These are phyloP conservation scores for Rhodotorula taiwanensis DNA, from an alignment of 768 basidiomycete genomes.

Conservation along the genomic window DNA sequence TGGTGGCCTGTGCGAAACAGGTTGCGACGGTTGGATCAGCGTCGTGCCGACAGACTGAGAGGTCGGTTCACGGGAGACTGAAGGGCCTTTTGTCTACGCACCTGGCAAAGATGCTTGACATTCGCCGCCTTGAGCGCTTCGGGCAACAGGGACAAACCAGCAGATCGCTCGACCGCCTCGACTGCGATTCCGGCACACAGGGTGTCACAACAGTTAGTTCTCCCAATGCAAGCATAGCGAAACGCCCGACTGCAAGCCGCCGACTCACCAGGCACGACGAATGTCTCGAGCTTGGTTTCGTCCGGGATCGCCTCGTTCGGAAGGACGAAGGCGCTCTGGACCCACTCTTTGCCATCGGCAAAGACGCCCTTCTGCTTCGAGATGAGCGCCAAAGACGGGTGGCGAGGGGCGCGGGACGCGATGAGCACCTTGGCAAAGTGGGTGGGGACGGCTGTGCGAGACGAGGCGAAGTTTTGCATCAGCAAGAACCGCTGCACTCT, in stretches of 20 bases:
- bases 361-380: background rate
- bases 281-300: constrained; percentile 67
- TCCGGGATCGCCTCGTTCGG: constrained; percentile 92
- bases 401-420: constrained; percentile 56
- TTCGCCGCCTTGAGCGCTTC: constrained; percentile 58
- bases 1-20: constrained; percentile 54
- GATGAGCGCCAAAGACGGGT: constrained; percentile 4
- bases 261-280: constrained; percentile 68
- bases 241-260: constrained; percentile 57
- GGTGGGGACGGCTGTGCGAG: constrained; percentile 69
- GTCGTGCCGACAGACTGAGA: background rate
- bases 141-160: constrained; percentile 81
- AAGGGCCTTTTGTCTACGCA: no score
- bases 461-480: background rate
- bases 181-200: no score
- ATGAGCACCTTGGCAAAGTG: constrained; percentile 97
- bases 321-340: constrained; percentile 88
- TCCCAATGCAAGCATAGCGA: no score
- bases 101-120: constrained; percentile 73
- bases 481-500: no score
- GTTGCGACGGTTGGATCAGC: background rate
- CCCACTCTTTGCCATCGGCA: constrained; percentile 54
- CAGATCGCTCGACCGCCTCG: constrained; percentile 78
- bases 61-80: no score
- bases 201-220: no score